A percentile compares a stretch with the other conserved stretches of the same genome.
phyloP scores from a whole-genome alignment of 1,284 basidiomycete genomes.

The Xerocomus amazonicus region DNA sequence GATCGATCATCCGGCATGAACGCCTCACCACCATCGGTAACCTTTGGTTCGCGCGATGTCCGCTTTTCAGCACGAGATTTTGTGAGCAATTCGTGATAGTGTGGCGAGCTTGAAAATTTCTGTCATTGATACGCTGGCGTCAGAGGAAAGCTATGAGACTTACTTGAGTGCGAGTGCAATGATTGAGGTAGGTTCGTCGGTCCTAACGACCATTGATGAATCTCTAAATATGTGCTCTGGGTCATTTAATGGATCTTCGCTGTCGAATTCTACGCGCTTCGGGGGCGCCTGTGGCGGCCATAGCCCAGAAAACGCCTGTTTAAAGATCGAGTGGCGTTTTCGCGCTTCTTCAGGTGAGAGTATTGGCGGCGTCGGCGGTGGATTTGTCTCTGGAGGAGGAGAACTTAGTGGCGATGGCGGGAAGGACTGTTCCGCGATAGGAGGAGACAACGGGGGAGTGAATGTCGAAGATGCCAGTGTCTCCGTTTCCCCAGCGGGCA shows the following conservation, averaged over 20 bases:
- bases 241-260: conserved; percentile 65
- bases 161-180: conserved; percentile 93
- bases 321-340: conserved; percentile 75
- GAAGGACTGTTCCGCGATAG: conserved; percentile 35
- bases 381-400: conserved; percentile 37
- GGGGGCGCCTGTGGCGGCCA: conserved; percentile 61
- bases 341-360: conserved; percentile 54
- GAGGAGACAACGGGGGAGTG: conserved; percentile 32
- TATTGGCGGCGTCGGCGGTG: conserved; percentile 49
- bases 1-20: conserved; percentile 87
- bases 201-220: conserved; percentile 91
- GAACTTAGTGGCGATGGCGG: conserved; percentile 56
- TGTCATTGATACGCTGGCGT: conserved; percentile 3
- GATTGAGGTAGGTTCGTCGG: conserved; percentile 97
- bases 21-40: conserved; percentile 67
- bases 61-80: conserved; percentile 73
- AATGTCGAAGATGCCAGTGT: conserved; percentile 16
- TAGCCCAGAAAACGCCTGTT: conserved; percentile 69
- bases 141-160: conserved; percentile 21
- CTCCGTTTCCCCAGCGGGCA: conserved; percentile 16
- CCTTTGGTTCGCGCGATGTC: conserved; percentile 59
- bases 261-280: conserved; percentile 50
- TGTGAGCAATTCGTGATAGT: conserved; percentile 82
- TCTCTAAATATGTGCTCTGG: conserved; percentile 94
- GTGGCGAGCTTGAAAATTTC: conserved; percentile 60